Conservation (phyloP, 2,329 filamentous ascomycete species). For the Eurotiales sp. region DNA sequence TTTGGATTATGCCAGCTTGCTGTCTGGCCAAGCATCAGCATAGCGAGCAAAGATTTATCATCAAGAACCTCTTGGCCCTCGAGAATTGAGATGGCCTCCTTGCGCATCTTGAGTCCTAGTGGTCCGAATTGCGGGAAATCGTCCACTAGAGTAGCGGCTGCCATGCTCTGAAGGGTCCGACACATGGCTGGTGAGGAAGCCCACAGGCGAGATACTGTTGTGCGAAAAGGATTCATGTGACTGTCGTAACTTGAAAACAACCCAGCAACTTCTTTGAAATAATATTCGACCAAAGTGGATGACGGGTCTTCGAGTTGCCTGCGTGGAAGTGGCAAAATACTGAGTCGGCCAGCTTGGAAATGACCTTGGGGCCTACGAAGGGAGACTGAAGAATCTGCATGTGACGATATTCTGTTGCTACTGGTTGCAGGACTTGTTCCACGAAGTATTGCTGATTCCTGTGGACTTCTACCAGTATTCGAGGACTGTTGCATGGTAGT, state of each 20-base stretch:
- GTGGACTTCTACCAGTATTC: background rate
- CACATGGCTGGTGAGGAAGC: conserved; percentile 57
- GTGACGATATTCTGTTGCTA: background rate
- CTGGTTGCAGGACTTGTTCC: background rate
- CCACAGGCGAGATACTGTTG: conserved; percentile 56
- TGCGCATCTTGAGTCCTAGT: conserved; percentile 50
- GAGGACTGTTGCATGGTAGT: conserved; percentile 11
- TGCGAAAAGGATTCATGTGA: conserved; percentile 58
- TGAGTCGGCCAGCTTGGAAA: conserved; percentile 4
- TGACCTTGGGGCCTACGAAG: conserved; percentile 26
- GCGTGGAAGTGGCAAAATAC: conserved; percentile 33
- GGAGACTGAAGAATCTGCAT: conserved; percentile 25
- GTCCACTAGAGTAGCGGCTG: conserved; percentile 58
- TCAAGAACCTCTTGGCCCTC: conserved; percentile 46
- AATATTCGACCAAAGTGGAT: conserved; percentile 59
- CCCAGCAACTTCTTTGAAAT: conserved; percentile 60
- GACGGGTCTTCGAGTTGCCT: conserved; percentile 46
- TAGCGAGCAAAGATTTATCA: conserved; percentile 54
- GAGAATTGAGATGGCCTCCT: conserved; percentile 51
- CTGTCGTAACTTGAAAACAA: conserved; percentile 65
- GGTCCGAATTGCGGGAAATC: conserved; percentile 53
- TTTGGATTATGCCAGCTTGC: conserved; percentile 58
- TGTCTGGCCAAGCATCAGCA: conserved; percentile 57
- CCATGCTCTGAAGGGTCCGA: conserved; percentile 62
- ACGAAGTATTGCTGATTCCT: background rate